Conservation (phyloP, 352 stramenopile species). For the Thalassiosira mediterranea region DNA sequence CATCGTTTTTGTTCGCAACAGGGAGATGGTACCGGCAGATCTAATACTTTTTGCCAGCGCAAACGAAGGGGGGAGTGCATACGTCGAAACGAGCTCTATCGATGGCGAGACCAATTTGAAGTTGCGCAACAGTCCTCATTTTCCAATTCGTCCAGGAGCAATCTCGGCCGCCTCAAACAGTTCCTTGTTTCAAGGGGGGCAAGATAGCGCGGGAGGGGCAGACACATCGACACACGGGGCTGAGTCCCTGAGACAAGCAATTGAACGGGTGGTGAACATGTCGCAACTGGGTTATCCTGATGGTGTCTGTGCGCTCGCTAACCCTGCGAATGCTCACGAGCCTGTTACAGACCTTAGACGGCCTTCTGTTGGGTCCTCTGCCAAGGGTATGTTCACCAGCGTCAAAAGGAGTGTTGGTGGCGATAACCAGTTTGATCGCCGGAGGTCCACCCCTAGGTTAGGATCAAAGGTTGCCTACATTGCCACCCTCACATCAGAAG, state of each 20-base stretch:
- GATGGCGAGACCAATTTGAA: conserved; percentile 93
- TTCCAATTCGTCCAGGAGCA: conserved; percentile 44
- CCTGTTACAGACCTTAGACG: no score
- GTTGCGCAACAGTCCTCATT: conserved; percentile 78
- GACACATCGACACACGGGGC: conserved; percentile 15
- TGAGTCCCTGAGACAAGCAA: conserved; percentile 75
- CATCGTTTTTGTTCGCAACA: conserved; percentile 83
- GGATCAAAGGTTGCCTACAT: conserved; percentile 54
- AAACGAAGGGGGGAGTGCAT: conserved; percentile 77
- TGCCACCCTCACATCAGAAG: conserved; percentile 72
- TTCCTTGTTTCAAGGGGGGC: conserved; percentile 27
- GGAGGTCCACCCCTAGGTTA: conserved; percentile 1
- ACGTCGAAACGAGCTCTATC: conserved; percentile 90
- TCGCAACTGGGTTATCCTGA: conserved; percentile 67
- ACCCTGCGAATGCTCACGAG: conserved; percentile 62
- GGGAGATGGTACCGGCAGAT: conserved; percentile 86
- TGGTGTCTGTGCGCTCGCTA: conserved; percentile 52
- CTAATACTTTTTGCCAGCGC: conserved; percentile 83
- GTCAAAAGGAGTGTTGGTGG: conserved; percentile 10
- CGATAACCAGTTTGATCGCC: conserved; percentile 1
- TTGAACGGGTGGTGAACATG: conserved; percentile 68
- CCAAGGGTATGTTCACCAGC: conserved; percentile 1
- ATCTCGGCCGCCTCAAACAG: conserved; percentile 13
- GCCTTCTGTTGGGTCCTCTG: conserved; percentile 1
- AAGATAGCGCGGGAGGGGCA: conserved; percentile 11